These are phyloP conservation scores for Leccinum disarticulatum DNA, from an alignment of 768 basidiomycete species.

Conservation along the genomic window DNA sequence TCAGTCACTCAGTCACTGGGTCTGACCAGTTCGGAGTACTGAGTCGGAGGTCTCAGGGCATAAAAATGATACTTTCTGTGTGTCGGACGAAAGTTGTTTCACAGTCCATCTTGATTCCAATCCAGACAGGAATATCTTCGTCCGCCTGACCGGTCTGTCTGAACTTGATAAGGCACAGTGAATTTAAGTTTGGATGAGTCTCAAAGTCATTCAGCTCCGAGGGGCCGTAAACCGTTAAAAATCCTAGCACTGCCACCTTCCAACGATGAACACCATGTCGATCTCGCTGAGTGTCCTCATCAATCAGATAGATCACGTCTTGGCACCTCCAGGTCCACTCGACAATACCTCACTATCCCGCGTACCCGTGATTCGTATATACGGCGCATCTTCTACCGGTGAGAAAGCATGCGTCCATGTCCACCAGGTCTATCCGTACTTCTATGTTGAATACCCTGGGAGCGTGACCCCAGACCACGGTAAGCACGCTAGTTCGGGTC, in stretches of 20 bases:
- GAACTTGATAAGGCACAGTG: background rate
- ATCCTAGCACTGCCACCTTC: background rate
- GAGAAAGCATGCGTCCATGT: conserved; percentile 84
- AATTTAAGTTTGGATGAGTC: too few relatives aligned
- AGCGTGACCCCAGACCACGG: conserved; percentile 63
- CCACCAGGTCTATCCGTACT: conserved; percentile 93
- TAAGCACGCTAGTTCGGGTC: conserved; percentile 31
- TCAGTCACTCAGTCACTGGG: too few relatives aligned
- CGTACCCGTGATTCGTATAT: conserved; percentile 84
- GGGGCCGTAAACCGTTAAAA: too few relatives aligned
- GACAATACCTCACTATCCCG: conserved; percentile 61
- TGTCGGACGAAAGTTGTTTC: background rate
- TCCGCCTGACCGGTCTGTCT: too few relatives aligned
- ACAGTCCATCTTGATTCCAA: background rate
- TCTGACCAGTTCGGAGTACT: too few relatives aligned
- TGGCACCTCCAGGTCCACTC: conserved; percentile 57
- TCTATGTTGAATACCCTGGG: conserved; percentile 81
- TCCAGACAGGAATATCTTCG: too few relatives aligned
- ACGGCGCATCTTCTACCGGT: conserved; percentile 76
- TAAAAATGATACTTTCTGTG: background rate
- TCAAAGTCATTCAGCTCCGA: too few relatives aligned
- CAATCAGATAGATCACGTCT: conserved; percentile 63
- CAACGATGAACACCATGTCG: conserved; percentile 4
- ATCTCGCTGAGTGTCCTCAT: conserved; percentile 42
- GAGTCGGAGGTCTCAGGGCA: background rate